Base-by-base conservation (phyloP, 2,329 filamentous ascomycete species). In the Ceratocystis smalleyi region DNA sequence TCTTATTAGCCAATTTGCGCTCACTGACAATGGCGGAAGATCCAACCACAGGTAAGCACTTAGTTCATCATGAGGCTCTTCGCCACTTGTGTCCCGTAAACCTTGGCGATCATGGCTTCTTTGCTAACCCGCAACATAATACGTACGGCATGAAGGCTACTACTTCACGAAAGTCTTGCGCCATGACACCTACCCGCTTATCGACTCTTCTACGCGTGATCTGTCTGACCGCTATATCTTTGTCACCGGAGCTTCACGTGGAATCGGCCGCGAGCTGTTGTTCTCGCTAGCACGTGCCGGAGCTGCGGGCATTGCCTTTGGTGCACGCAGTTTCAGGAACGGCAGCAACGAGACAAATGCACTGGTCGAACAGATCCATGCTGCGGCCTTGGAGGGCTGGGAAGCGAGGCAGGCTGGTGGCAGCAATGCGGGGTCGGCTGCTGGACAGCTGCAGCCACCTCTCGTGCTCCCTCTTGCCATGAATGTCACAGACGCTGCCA, bases 221-320 rank as follows among this genome's bases (percentile, higher is more conserved):
- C 74, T 78, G 35, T 62, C 69, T 3, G 73, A 73, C 5, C 74
- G 74, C 62, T 70, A 71, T 6, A 71, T 77, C 57, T 75, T 86
- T 65, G 77, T 85, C 61, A 81, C 77, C 0, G 83, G 82, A 7
- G 81, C 78, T 0, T 79, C 78, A 2, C 78, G 77, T 47, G 81
- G 81, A 2, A 77, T 83, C 43, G 82, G 83, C 5, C 74, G 74
- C 2, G 75, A 77, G 15, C 80, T 77, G 2, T 81, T 81, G 0
- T 69, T 80, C n/a, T 77, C 79, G 8, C 85, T 78, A 68, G 82
- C 81, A 22, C 73, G 73, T 68, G 81, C 82, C 3, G 79, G 79
- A 3, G 78, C 77, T 35, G 75, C 77, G 0, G 70, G 72, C 32
- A 81, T 86, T 64, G 78, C 77, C 17, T 73, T 85, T 22, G 77